phyloP scores from a whole-genome alignment of 1,284 basidiomycete species.

The Coniferiporia weirii region DNA sequence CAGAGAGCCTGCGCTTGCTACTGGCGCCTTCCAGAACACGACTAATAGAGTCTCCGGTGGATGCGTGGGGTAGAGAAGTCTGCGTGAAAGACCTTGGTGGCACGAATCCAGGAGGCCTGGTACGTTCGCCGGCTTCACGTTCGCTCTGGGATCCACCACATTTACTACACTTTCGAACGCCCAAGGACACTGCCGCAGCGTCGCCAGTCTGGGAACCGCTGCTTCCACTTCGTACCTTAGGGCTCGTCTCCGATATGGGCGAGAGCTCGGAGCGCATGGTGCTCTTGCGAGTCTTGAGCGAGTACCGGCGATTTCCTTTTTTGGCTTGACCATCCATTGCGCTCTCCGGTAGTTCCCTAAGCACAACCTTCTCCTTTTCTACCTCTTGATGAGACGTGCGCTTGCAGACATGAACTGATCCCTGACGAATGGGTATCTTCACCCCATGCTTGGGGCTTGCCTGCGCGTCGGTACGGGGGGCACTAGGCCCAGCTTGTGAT shows the following conservation, averaged over 20 bases:
- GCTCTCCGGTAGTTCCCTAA: neutral
- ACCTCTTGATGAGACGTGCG: neutral
- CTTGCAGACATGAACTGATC: neutral
- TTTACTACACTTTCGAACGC: neutral
- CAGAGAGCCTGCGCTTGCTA: neutral
- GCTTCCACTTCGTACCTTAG: neutral
- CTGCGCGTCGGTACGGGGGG: neutral
- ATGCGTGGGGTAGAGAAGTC: neutral
- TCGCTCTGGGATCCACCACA: neutral
- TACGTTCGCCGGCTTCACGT: neutral
- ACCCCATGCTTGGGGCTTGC: neutral
- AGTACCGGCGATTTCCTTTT: neutral
- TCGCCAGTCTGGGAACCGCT: neutral
- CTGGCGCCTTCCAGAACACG: neutral
- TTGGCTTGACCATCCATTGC: neutral
- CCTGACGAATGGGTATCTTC: neutral
- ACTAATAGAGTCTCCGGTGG: neutral
- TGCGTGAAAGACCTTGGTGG: neutral
- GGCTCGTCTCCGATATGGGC: neutral
- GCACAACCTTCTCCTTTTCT: neutral
- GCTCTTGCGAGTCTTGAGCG: neutral
- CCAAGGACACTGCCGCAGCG: neutral
- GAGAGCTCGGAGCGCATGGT: constrained; percentile 1
- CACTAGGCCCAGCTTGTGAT: neutral
- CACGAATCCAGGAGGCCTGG: neutral